These are phyloP conservation scores for Euphrasia confusa DNA, from an alignment of 257 asterid genomes.

Conservation along the genomic window DNA sequence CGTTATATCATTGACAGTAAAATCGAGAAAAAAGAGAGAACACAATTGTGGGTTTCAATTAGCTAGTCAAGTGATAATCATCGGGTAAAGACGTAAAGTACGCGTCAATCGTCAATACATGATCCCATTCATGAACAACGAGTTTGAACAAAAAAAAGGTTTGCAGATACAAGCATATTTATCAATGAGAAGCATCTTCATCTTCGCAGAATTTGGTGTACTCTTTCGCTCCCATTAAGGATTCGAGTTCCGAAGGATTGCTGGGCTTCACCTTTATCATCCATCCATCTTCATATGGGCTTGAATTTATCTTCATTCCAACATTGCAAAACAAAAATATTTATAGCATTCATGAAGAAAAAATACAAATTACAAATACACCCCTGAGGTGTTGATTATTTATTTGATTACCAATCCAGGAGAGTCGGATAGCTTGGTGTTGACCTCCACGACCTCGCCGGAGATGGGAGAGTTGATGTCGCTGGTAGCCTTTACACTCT, in stretches of 20 bases:
- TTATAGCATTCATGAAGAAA: not conserved
- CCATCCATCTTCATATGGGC: conserved; percentile 95
- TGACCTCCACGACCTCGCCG: conserved; percentile 75
- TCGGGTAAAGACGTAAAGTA: too few relatives aligned
- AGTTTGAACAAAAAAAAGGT: conserved; percentile 14
- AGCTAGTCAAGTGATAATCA: too few relatives aligned
- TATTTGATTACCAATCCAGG: conserved; percentile 65
- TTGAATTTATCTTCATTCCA: conserved; percentile 53
- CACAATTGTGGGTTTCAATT: too few relatives aligned
- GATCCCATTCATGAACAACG: too few relatives aligned
- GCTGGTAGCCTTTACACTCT: conserved; percentile 93
- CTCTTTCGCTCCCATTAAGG: conserved; percentile 59
- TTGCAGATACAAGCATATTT: not conserved
- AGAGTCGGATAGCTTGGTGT: conserved; percentile 52
- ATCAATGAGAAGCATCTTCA: conserved; percentile 49
- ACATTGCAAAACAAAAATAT: not conserved
- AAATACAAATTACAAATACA: not conserved
- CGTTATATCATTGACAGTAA: too few relatives aligned
- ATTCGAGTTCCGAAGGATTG: conserved; percentile 53
- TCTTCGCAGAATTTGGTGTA: conserved; percentile 85
- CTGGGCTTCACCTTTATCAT: conserved; percentile 87
- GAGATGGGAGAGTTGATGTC: conserved; percentile 82
- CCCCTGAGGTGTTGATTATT: not conserved
- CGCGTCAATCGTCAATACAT: too few relatives aligned
- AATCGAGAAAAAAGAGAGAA: too few relatives aligned